Evolutionary conservation across 1,284 basidiomycete genomes (phyloP).

Genomic region (Heliocybe sulcata): DNA sequence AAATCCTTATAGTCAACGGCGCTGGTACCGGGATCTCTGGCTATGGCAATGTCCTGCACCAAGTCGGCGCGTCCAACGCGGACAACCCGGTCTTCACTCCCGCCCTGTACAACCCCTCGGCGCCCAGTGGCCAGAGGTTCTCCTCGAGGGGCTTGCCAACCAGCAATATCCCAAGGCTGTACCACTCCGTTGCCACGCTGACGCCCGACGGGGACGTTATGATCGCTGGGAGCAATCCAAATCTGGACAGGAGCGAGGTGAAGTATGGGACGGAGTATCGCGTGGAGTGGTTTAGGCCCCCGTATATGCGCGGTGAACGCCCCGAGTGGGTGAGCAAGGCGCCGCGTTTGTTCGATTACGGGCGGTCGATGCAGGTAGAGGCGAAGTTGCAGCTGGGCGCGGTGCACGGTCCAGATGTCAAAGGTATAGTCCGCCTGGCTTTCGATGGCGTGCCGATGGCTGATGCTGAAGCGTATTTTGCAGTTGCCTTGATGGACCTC

Average conservation of each 20-base stretch:
- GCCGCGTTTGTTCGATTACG: slow-evolving; percentile 40
- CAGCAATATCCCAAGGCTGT: slow-evolving; percentile 72
- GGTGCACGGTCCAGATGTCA: slow-evolving; percentile 20
- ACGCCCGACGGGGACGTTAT: slow-evolving; percentile 65
- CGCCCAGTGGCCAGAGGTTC: slow-evolving; percentile 56
- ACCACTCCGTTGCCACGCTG: slow-evolving; percentile 75
- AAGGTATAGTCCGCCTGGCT: too few relatives aligned
- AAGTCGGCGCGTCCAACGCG: slow-evolving; percentile 72
- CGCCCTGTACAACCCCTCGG: slow-evolving; percentile 67
- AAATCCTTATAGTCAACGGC: slow-evolving; percentile 73
- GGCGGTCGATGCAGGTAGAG: slow-evolving; percentile 30
- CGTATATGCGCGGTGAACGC: slow-evolving; percentile 56
- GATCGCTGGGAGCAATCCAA: slow-evolving; percentile 82
- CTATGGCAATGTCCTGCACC: slow-evolving; percentile 72
- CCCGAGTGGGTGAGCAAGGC: slow-evolving; percentile 36
- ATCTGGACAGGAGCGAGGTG: slow-evolving; percentile 64
- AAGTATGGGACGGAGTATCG: slow-evolving; percentile 74
- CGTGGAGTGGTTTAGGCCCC: slow-evolving; percentile 69
- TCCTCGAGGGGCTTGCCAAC: slow-evolving; percentile 51
- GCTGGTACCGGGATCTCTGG: slow-evolving; percentile 73
- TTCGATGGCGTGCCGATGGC: too few relatives aligned
- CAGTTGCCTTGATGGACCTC: slow-evolving; percentile 77
- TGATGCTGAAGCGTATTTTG: background rate
- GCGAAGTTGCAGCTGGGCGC: slow-evolving; percentile 27
- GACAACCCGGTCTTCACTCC: slow-evolving; percentile 72